Conservation (phyloP, 2,329 filamentous ascomycete genomes). For the Diaporthe nobilis region DNA sequence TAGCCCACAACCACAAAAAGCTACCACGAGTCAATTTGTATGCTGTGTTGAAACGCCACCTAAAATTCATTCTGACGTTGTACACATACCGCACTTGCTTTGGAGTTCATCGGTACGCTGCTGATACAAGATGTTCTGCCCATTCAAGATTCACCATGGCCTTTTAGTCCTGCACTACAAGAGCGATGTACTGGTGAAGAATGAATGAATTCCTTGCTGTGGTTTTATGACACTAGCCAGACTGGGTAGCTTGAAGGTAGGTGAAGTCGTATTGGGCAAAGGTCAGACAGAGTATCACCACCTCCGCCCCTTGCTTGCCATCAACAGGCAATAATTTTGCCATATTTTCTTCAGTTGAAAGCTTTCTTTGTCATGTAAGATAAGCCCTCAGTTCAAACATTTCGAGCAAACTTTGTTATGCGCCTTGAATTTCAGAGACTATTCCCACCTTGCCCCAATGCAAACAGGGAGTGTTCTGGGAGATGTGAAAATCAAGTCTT, state of each 20-base stretch:
- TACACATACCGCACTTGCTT: neutral
- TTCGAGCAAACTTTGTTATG: neutral
- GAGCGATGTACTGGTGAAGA: neutral
- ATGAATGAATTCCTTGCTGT: neutral
- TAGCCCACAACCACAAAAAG: conserved; percentile 24
- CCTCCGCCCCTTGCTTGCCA: neutral
- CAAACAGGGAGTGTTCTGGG: neutral
- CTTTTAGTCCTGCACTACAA: neutral
- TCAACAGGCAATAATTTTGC: neutral
- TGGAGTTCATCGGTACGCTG: neutral
- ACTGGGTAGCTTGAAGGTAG: neutral
- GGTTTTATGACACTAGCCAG: neutral
- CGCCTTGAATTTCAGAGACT: neutral
- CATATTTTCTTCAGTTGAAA: neutral
- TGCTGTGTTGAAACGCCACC: neutral
- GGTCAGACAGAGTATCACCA: neutral
- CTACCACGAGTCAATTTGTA: conserved; percentile 27
- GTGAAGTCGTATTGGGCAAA: neutral
- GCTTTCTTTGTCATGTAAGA: neutral
- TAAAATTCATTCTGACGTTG: neutral
- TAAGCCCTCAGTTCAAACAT: neutral
- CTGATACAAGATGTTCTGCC: neutral
- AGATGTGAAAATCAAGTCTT: neutral
- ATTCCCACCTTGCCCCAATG: neutral
- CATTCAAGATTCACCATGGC: neutral